phyloP scores from a whole-genome alignment of 805 yeast genomes.

The Cyberlindnera subsufficiens region DNA sequence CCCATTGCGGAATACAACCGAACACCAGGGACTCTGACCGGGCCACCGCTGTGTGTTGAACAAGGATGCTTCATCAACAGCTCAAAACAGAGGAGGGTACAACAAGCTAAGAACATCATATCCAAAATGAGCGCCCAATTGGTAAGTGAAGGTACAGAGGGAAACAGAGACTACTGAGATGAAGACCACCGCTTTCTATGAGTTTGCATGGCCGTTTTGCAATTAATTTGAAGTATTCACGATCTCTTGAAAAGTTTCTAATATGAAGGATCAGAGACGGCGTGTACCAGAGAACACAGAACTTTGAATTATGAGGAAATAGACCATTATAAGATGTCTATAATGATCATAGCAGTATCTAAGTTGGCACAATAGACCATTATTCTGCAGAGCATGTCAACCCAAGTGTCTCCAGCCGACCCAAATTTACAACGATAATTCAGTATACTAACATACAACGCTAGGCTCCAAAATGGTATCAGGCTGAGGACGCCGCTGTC shows the following conservation, averaged over 20 bases:
- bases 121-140: slow-evolving; percentile 28
- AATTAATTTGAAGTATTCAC: not conserved
- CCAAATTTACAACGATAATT: not conserved
- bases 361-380: no score
- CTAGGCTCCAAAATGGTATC: slow-evolving; percentile 87
- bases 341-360: no score
- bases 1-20: slow-evolving; percentile 6
- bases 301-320: no score
- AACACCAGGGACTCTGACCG: slow-evolving; percentile 16
- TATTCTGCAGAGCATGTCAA: no score
- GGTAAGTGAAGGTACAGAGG: slow-evolving; percentile 18
- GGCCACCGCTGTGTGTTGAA: slow-evolving; percentile 4
- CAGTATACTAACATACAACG: not conserved
- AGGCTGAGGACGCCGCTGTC: slow-evolving; percentile 84
- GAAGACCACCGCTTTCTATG: not conserved
- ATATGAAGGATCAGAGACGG: not conserved
- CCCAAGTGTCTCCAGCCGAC: no score
- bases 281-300: no score
- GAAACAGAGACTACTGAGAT: slow-evolving; percentile 4
- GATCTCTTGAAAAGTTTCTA: not conserved
- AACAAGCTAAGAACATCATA: slow-evolving; percentile 2
- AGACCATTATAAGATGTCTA: no score
- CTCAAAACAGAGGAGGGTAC: not conserved
- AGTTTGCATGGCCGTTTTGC: not conserved
- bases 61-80: slow-evolving; percentile 6